Percentiles rank a stretch among this genome's conserved stretches.
Evolutionary conservation across 345 rosid genomes (phyloP).

Genomic region (Gynandropsis gynandra): DNA sequence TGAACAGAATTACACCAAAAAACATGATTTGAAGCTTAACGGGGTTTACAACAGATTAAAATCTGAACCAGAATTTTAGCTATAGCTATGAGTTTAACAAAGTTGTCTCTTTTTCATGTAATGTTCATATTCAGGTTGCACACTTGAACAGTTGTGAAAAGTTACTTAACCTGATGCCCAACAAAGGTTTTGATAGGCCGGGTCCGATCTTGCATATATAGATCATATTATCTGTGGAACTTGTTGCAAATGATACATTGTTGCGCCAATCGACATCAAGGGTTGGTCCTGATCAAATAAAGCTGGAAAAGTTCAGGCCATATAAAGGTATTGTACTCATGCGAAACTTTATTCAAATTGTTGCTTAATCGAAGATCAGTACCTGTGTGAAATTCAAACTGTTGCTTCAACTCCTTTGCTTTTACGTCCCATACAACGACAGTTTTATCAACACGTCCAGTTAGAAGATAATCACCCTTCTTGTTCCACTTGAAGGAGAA

Average conservation of each 20-base stretch:
- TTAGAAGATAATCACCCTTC: constrained; percentile 96
- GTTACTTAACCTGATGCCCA: constrained; percentile 75
- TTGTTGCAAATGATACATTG: constrained; percentile 87
- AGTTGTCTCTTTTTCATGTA: no score
- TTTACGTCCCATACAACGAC: constrained; percentile 99
- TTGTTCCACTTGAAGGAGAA: constrained; percentile 99
- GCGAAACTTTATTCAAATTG: constrained; percentile 93
- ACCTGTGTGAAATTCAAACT: no score
- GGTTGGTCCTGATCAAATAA: constrained; percentile 65
- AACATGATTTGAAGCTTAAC: no score
- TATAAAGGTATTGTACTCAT: constrained; percentile 57
- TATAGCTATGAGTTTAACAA: no score
- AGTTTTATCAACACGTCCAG: constrained; percentile 94
- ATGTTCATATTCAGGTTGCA: no score
- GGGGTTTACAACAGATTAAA: no score
- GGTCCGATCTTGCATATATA: constrained; percentile 87
- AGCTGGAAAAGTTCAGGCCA: background rate
- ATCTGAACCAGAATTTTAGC: no score
- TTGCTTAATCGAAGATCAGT: no score
- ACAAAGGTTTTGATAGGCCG: constrained; percentile 71
- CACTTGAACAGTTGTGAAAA: no score
- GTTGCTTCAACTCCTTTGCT: constrained; percentile 84
- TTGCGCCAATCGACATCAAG: constrained; percentile 99
- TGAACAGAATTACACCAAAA: no score
- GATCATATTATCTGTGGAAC: constrained; percentile 87